Percentiles rank a stretch among this genome's conserved stretches.
Conservation (phyloP, 768 basidiomycete species). For the Hortiboletus flavorubellus region DNA sequence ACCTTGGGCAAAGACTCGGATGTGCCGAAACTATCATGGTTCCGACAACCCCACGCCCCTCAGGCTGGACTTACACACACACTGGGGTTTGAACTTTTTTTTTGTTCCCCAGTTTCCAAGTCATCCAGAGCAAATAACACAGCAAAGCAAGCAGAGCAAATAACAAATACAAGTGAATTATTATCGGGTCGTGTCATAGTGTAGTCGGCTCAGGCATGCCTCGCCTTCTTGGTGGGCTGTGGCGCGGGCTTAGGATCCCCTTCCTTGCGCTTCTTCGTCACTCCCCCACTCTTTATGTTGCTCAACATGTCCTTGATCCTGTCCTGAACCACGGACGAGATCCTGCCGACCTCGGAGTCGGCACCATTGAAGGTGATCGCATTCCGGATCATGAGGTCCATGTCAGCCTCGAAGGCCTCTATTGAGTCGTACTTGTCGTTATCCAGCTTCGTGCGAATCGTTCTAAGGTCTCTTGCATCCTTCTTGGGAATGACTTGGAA, state of each 20-base stretch:
- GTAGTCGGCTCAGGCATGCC: slow-evolving; percentile 45
- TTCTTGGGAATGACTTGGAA: slow-evolving; percentile 81
- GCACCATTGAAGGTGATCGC: slow-evolving; percentile 85
- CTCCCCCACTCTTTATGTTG: slow-evolving; percentile 39
- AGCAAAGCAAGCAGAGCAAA: slow-evolving; percentile 31
- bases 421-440: slow-evolving; percentile 76
- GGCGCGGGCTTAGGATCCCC: slow-evolving; percentile 53
- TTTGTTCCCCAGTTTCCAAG: neutral
- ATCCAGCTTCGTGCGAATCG: slow-evolving; percentile 79
- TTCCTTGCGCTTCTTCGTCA: slow-evolving; percentile 73
- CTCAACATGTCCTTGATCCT: slow-evolving; percentile 54
- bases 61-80: too few species aligned
- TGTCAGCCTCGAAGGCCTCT: slow-evolving; percentile 79
- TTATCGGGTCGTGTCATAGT: slow-evolving; percentile 25
- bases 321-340: slow-evolving; percentile 49
- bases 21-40: too few species aligned
- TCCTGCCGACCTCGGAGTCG: slow-evolving; percentile 72
- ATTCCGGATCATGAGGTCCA: slow-evolving; percentile 85
- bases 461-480: slow-evolving; percentile 81
- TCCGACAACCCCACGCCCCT: too few species aligned
- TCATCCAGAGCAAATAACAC: slow-evolving; percentile 22
- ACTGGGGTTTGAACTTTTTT: too few species aligned
- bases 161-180: slow-evolving; percentile 30
- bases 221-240: slow-evolving; percentile 68
- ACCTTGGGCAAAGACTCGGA: too few species aligned